Evolutionary conservation across 768 basidiomycete species (phyloP).

Genomic region (Trametes cubensis): DNA sequence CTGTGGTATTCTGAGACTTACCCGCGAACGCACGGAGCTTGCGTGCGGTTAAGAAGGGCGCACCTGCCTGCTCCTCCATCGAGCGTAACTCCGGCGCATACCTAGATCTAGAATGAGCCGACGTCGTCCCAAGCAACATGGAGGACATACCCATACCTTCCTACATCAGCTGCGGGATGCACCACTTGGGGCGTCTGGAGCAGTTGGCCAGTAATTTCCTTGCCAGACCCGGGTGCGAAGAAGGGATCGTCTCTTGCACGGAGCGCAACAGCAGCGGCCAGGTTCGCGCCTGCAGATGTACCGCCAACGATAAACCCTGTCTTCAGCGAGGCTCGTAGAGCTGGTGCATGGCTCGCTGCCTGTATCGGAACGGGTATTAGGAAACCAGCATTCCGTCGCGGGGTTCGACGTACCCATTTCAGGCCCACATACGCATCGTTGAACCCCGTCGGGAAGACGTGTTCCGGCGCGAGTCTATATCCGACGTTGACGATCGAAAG

Average conservation of each 20-base stretch:
- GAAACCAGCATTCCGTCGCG: background rate
- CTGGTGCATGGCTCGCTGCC: conserved; percentile 6
- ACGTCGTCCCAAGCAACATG: background rate
- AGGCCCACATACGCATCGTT: conserved; percentile 29
- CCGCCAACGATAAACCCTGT: conserved; percentile 32
- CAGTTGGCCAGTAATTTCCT: conserved; percentile 30
- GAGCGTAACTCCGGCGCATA: conserved; percentile 8
- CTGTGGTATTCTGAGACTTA: background rate
- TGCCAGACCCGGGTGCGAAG: conserved; percentile 14
- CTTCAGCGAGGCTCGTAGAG: conserved; percentile 13
- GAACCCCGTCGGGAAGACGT: conserved; percentile 24
- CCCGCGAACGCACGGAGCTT: conserved; percentile 11
- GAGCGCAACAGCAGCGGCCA: conserved; percentile 27
- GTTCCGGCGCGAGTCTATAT: conserved; percentile 25
- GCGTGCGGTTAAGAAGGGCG: conserved; percentile 13
- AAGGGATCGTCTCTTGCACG: conserved; percentile 28
- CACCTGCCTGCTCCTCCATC: conserved; percentile 7
- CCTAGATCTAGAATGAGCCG: background rate
- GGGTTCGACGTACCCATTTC: conserved; percentile 24
- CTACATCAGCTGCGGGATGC: conserved; percentile 25
- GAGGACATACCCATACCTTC: conserved; percentile 26
- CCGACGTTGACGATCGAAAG: conserved; percentile 1
- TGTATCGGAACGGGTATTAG: background rate
- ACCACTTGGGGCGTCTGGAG: conserved; percentile 29
- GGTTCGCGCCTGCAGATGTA: conserved; percentile 27